Percentiles rank a stretch among this genome's conserved stretches.
phyloP scores from a whole-genome alignment of 768 basidiomycete genomes.

The Naematelia encephala region DNA sequence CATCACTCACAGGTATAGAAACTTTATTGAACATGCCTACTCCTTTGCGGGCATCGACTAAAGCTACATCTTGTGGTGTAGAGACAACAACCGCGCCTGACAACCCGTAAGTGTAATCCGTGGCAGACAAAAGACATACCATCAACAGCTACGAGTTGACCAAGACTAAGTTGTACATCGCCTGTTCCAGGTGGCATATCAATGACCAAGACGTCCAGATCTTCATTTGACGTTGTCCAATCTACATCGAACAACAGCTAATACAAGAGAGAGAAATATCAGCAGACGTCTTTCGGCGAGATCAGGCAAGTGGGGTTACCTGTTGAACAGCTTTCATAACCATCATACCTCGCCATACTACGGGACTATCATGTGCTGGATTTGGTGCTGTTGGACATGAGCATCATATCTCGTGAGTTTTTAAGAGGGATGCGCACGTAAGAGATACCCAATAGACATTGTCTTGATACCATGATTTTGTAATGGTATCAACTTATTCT shows the following conservation, averaged over 20 bases:
- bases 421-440: constrained; percentile 54
- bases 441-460: constrained; percentile 97
- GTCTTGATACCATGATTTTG: constrained; percentile 83
- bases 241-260: constrained; percentile 87
- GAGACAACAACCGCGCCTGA: constrained; percentile 89
- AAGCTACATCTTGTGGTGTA: constrained; percentile 90
- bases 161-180: constrained; percentile 87
- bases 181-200: constrained; percentile 98
- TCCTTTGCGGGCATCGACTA: constrained; percentile 87
- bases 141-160: constrained; percentile 77
- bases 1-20: constrained; percentile 67
- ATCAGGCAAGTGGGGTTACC: constrained; percentile 14
- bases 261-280: not conserved
- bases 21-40: constrained; percentile 89
- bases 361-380: constrained; percentile 64
- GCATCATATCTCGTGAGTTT: no score
- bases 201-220: constrained; percentile 79
- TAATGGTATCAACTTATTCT: constrained; percentile 73
- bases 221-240: constrained; percentile 58
- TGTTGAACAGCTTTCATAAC: constrained; percentile 98
- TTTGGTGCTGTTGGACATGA: constrained; percentile 55
- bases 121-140: constrained; percentile 55
- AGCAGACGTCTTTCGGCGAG: not conserved
- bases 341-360: constrained; percentile 97
- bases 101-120: not conserved